Evolutionary conservation across 176 grass and related monocot genomes (phyloP).

Genomic region (Zoysia pacifica): DNA sequence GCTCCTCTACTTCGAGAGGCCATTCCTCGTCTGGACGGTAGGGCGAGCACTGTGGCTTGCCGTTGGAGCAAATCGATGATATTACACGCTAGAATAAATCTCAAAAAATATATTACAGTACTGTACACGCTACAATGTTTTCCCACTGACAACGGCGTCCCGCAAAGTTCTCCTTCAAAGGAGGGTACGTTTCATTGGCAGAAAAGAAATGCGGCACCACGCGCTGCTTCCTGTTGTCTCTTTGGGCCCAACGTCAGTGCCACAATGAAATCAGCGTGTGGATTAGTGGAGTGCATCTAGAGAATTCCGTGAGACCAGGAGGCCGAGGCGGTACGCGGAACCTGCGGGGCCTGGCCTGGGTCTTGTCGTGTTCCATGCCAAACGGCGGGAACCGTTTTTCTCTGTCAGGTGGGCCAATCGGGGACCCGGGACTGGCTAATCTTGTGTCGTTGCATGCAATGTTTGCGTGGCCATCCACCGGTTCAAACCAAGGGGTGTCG

Average conservation of each 20-base stretch:
- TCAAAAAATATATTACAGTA: too few species aligned
- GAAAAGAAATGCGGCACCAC: neutral
- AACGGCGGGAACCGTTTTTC: neutral
- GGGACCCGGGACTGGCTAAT: neutral
- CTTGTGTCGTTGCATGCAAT: neutral
- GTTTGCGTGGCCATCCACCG: neutral
- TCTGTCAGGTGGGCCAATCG: constrained; percentile 27
- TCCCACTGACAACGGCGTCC: neutral
- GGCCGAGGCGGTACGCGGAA: neutral
- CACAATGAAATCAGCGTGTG: neutral
- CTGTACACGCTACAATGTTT: neutral
- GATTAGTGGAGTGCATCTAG: neutral
- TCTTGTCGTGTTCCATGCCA: constrained; percentile 27
- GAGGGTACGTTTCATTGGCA: neutral
- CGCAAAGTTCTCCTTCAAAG: accelerated
- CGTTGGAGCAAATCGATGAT: neutral
- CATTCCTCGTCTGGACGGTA: constrained; percentile 14
- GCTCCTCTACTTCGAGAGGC: neutral
- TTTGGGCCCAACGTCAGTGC: constrained; percentile 4
- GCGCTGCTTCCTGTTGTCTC: neutral
- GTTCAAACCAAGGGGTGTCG: too few species aligned
- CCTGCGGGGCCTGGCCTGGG: neutral
- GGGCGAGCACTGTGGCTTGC: constrained; percentile 26
- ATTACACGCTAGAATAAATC: neutral
- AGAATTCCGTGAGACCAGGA: neutral